Evolutionary conservation across 2,329 filamentous ascomycete species (phyloP), one percentile per base, ranked within the genome.

Genomic region (Massarina eburnea): DNA sequence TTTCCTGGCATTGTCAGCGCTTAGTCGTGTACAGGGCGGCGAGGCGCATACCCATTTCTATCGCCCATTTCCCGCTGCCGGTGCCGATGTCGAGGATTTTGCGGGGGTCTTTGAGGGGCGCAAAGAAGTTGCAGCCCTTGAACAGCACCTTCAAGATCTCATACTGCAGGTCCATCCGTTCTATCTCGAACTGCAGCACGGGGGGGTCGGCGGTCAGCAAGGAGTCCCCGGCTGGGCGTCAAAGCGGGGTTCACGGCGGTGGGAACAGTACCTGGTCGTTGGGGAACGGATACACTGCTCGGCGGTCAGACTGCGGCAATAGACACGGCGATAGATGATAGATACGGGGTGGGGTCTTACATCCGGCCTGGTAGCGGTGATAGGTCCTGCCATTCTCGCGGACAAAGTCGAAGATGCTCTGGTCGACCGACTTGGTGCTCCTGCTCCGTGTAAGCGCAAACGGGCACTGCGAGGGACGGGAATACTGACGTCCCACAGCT

Each of bases 51-150:
- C 71, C 71, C 59, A 74, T 71, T 39, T 73, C 67, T 34, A 68
- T 62, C 14, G 69, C 70, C 72, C 72, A 74, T 45, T 61, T 66
- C 4, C 71, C 71, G 3, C 70, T 72, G 20, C 71, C 71, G 8
- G 70, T 72, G 29, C 72, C 71, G 46, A 74, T 71, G 50, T 74
- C 72, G 18, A 73, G 51, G 39, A 73, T 66, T 36, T 58, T 64
- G 29, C 57, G 59, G 4, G 72, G 71, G n/a, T 65, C 49, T 14
- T 62, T 50, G 43, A 72, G 44, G 8, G 72, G 72, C 8, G 72
- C 72, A 43, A 66, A 71, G 49, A 60, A 67, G 29, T 67, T 66
- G 15, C 58, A 58, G 8, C 61, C 55, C 24, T 57, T 56, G 33
- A 73, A 66, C 0, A 71, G 57, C 15, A 63, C 62, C 46, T 67